Percentiles rank a stretch among this genome's conserved stretches.
phyloP scores from a whole-genome alignment of 2,329 filamentous ascomycete species.

The Purpureocillium lavendulum region DNA sequence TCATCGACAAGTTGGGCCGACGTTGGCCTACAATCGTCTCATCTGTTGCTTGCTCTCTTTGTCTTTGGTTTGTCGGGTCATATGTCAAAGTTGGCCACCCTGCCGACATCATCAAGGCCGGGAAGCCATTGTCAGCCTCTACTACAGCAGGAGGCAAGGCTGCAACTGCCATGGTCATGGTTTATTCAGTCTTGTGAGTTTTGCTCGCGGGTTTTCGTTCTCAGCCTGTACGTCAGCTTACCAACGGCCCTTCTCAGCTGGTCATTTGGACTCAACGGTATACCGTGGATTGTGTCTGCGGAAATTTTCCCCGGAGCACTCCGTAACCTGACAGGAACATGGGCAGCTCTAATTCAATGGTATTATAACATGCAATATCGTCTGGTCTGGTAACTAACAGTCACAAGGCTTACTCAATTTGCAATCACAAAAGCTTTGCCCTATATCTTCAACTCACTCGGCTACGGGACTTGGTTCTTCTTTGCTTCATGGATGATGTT shows the following conservation, averaged over 20 bases:
- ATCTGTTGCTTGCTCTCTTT: no score
- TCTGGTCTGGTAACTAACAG: neutral
- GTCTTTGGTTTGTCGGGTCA: conserved; percentile 42
- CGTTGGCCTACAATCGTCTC: no score
- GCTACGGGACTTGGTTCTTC: conserved; percentile 48
- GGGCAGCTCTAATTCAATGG: conserved; percentile 31
- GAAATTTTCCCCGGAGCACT: conserved; percentile 36
- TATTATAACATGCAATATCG: conserved; percentile 3
- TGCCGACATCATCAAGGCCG: conserved; percentile 31
- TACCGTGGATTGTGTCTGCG: conserved; percentile 35
- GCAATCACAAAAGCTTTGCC: conserved; percentile 33
- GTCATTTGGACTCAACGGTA: conserved; percentile 35
- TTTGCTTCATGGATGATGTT: conserved; percentile 43
- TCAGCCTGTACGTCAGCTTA: no score
- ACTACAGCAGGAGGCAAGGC: conserved; percentile 38
- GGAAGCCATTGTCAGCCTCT: conserved; percentile 30
- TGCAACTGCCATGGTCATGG: conserved; percentile 46
- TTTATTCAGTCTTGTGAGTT: conserved; percentile 43
- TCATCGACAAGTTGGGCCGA: no score
- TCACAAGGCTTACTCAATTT: conserved; percentile 27
- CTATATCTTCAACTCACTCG: conserved; percentile 33
- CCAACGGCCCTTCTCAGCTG: conserved; percentile 17
- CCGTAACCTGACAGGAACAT: conserved; percentile 31
- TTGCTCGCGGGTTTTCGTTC: no score
- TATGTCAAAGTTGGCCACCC: conserved; percentile 46